Conservation (phyloP, 192 early-diverging fungal genomes). For the Entomortierella beljakovae region DNA sequence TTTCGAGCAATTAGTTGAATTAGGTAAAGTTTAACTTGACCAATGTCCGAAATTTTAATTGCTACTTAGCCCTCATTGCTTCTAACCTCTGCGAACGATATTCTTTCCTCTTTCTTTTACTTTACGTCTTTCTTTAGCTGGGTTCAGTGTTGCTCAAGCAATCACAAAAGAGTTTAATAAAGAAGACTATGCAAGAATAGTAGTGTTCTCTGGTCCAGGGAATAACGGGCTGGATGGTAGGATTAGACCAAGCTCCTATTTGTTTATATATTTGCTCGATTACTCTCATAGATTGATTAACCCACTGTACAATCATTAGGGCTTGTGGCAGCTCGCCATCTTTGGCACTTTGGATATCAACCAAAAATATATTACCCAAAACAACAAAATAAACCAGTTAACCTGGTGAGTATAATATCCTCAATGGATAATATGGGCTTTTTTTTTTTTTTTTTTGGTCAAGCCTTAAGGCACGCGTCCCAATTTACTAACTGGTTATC, state of each 20-base stretch:
- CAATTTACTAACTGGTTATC: neutral
- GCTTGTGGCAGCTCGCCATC: slow-evolving; percentile 92
- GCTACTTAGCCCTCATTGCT: neutral
- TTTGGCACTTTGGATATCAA: slow-evolving; percentile 89
- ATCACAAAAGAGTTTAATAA: slow-evolving; percentile 76
- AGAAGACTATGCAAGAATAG: slow-evolving; percentile 61
- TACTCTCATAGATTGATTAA: neutral
- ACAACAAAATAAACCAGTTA: slow-evolving; percentile 73
- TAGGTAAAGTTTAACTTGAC: slow-evolving; percentile 48
- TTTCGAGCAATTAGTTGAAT: slow-evolving; percentile 87
- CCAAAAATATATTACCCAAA: slow-evolving; percentile 88
- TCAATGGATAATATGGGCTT: neutral
- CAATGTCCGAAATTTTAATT: too few relatives aligned
- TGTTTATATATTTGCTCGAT: neutral
- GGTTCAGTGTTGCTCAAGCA: slow-evolving; percentile 91
- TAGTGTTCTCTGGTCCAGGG: slow-evolving; percentile 86
- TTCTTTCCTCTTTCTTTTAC: neutral
- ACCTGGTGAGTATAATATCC: too few relatives aligned
- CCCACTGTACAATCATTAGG: slow-evolving; percentile 49
- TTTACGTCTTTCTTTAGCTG: slow-evolving; percentile 66
- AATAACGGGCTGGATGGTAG: slow-evolving; percentile 98
- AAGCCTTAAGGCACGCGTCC: neutral
- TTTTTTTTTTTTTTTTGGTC: neutral
- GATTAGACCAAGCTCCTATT: neutral
- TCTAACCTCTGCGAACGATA: slow-evolving; percentile 1